Percentiles rank a stretch among this genome's conserved stretches.
Evolutionary conservation across 2,329 filamentous ascomycete genomes (phyloP).

Genomic region (Stachybotrys chlorohalonatus): DNA sequence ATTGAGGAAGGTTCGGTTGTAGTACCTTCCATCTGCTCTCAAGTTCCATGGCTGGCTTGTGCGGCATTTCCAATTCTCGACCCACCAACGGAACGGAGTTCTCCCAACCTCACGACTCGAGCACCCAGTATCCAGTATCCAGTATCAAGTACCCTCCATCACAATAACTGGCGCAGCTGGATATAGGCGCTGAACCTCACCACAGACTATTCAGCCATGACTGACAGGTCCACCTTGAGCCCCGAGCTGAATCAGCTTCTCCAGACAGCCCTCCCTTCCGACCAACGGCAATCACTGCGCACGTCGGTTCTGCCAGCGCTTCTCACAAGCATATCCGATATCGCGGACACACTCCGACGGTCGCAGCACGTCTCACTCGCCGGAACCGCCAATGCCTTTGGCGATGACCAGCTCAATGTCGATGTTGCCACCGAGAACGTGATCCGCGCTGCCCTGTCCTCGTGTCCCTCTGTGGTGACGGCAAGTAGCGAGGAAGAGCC

Average conservation of each 20-base stretch:
- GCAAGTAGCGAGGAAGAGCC: constrained; percentile 55
- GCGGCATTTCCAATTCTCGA: not conserved
- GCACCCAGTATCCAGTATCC: no score
- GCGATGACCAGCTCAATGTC: constrained; percentile 51
- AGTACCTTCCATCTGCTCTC: no score
- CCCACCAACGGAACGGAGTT: not conserved
- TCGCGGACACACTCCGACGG: constrained; percentile 32
- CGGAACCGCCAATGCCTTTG: constrained; percentile 46
- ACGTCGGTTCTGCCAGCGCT: constrained; percentile 39
- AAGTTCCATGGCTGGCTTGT: not conserved
- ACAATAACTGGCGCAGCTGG: no score
- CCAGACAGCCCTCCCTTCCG: constrained; percentile 10
- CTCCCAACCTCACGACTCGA: not conserved
- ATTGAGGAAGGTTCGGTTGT: no score
- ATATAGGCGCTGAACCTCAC: not conserved
- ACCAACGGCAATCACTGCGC: constrained; percentile 22
- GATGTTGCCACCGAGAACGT: constrained; percentile 42
- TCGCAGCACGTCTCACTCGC: constrained; percentile 36
- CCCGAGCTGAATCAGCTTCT: constrained; percentile 7
- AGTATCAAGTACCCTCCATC: no score
- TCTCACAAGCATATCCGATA: constrained; percentile 32
- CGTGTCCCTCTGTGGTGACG: constrained; percentile 34
- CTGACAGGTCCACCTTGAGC: not conserved
- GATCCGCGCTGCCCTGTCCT: constrained; percentile 33
- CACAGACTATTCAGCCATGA: not conserved